Evolutionary conservation across 345 rosid species (phyloP), one percentile per base, ranked within the genome.

Genomic region (Dipteronia dyeriana): DNA sequence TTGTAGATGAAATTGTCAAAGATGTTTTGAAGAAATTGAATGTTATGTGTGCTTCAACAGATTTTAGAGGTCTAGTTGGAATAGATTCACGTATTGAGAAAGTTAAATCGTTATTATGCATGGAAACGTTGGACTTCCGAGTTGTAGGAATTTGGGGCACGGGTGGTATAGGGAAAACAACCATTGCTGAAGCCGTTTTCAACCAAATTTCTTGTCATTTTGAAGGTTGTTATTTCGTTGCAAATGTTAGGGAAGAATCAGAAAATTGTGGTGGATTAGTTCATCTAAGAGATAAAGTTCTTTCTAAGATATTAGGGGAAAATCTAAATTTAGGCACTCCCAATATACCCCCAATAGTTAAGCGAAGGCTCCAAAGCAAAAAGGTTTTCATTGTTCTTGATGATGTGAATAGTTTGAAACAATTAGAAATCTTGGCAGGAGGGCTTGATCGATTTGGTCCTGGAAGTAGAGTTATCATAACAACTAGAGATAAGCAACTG

Each of bases 351-450:
- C 12, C 63, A 59, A n/a, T 59, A 8, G 22, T 59, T 59, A 59
- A 22, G 63, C 26, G 26, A n/a, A 66, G 63, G 13, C 59, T 75
- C 9, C 19, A 68, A 8, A 31, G 22, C 43, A 61, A 64, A 60
- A 62, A n/a, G 39, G 79, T 79, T 7, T 70, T 75, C 14, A 11
- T 79, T 31, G 75, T 79, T 47, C 67, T 79, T 14, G 79, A 75
- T 49, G 76, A 70, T 62, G 70, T 39, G 23, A 59, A 65, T 45
- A 31, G 29, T 73, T 5, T 20, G 9, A 59, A 59, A n/a, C 63
- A 59, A 20, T 0, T 59, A 20, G 63, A 59, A n/a, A 59, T 22
- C 63, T 59, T 59, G 63, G 63, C 63, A 59, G 63, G 63, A 59
- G 63, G 63, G 23, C 63, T 59, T 59, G 63, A 59, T 22, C 23